These are phyloP conservation scores for Gossypium gossypioides DNA, from an alignment of 441 rosid species.

Conservation along the genomic window DNA sequence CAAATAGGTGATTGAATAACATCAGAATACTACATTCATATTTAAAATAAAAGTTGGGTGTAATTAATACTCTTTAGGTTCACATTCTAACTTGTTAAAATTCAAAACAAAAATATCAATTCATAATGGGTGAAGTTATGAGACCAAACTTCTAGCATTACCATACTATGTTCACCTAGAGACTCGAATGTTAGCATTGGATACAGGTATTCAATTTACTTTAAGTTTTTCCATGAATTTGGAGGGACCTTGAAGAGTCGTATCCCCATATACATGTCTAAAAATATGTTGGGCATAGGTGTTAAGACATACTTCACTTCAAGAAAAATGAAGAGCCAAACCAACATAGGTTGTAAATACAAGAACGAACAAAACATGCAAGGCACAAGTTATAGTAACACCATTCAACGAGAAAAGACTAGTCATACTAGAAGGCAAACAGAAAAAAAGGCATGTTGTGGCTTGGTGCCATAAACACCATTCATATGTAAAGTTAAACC, in stretches of 20 bases:
- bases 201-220: not conserved
- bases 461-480: not conserved
- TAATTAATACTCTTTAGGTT: not conserved
- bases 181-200: not conserved
- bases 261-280: not conserved
- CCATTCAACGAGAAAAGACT: not conserved
- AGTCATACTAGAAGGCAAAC: not conserved
- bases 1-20: slow-evolving; percentile 6
- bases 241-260: not conserved
- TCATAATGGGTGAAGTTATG: not conserved
- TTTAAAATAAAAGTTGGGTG: not conserved
- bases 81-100: not conserved
- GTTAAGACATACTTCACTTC: not conserved
- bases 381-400: not conserved
- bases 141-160: not conserved
- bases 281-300: not conserved
- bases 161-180: not conserved
- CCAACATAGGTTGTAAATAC: not conserved
- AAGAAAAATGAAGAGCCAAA: not conserved
- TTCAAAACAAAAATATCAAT: not conserved
- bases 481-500: not conserved
- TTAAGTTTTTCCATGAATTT: not conserved
- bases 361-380: not conserved
- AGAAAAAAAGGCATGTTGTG: not conserved
- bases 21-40: slow-evolving; percentile 11